Conservation (phyloP, 1,284 basidiomycete genomes). For the Phellopilus nigrolimitatus region DNA sequence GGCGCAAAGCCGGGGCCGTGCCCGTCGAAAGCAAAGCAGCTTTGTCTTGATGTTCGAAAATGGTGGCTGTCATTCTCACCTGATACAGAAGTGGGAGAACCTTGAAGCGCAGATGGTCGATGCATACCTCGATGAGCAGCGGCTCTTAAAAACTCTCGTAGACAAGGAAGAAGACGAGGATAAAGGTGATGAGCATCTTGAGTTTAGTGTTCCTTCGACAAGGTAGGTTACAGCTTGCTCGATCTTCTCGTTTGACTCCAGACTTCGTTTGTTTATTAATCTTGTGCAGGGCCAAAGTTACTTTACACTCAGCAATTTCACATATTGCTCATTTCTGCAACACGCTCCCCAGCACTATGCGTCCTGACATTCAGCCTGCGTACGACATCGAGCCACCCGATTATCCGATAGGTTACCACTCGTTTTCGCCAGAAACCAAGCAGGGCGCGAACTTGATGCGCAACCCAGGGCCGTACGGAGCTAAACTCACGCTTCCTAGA, state of each 20-base stretch:
- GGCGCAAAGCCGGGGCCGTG: conserved; percentile 77
- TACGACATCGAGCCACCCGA: conserved; percentile 67
- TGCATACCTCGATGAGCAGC: conserved; percentile 46
- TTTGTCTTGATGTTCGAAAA: conserved; percentile 71
- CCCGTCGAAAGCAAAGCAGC: conserved; percentile 61
- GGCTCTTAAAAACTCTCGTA: no score
- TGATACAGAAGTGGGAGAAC: conserved; percentile 49
- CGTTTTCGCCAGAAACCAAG: conserved; percentile 28
- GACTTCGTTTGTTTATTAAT: not conserved
- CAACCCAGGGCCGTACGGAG: conserved; percentile 57
- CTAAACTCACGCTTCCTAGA: conserved; percentile 59
- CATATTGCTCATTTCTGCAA: conserved; percentile 75
- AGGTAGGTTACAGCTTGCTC: conserved; percentile 42
- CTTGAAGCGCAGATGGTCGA: conserved; percentile 56
- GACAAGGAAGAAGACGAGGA: conserved; percentile 20
- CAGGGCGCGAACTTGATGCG: conserved; percentile 19
- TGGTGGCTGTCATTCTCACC: conserved; percentile 35
- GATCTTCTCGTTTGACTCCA: not conserved
- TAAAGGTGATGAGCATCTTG: conserved; percentile 35
- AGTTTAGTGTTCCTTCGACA: conserved; percentile 52
- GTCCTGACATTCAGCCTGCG: conserved; percentile 48
- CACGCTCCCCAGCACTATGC: conserved; percentile 55
- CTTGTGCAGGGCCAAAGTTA: conserved; percentile 60
- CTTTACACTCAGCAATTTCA: conserved; percentile 60
- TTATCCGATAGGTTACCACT: conserved; percentile 60